Evolutionary conservation across 148 eudicot genomes (phyloP), one percentile per base, ranked within the genome.

Genomic region (Cornus florida): DNA sequence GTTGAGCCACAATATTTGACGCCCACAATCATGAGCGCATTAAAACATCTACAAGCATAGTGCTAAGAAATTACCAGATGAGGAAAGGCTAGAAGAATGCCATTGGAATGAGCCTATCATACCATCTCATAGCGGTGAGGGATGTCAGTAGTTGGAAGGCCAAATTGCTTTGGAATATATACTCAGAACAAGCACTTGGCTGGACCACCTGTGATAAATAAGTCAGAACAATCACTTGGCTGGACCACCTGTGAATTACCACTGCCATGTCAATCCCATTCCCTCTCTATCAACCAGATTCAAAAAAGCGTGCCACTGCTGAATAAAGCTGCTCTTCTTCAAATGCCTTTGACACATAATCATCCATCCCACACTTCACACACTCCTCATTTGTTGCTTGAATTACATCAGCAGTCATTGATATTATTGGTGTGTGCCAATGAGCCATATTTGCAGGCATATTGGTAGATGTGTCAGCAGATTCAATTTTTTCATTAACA

Each of bases 371-470:
- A 67, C 90, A 86, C 73, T 90, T 84, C 71, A 80, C 8, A 82
- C 97, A 92, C 78, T 87, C 82, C 71, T 93, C 97, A 38, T 86
- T 85, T 56, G 93, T 90, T 56, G 97, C 97, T 77, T 93, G 98
- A 69, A 88, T 92, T 19, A 95, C 97, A 83, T 95, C 98, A 1
- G 97, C 98, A 46, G 97, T 95, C 98, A 95, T 93, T 8, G 98
- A 97, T 69, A 95, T 77, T 82, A 95, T 95, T 4, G 98, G 98
- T 1, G 89, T 88, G 84, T 84, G 97, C 98, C 98, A 93, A 76
- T 53, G 74, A 77, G 71, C 69, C 69, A 73, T 72, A 56, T 71
- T 80, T n/a, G 77, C 75, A 57, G 69, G 77, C 60, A 72, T 76
- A 69, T 84, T 86, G 10, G 5, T 33, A 17, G 84, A 62, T 80